Evolutionary conservation across 1,284 basidiomycete species (phyloP), one percentile per base, ranked within the genome.

Genomic region (Ustilago vetiveriae): DNA sequence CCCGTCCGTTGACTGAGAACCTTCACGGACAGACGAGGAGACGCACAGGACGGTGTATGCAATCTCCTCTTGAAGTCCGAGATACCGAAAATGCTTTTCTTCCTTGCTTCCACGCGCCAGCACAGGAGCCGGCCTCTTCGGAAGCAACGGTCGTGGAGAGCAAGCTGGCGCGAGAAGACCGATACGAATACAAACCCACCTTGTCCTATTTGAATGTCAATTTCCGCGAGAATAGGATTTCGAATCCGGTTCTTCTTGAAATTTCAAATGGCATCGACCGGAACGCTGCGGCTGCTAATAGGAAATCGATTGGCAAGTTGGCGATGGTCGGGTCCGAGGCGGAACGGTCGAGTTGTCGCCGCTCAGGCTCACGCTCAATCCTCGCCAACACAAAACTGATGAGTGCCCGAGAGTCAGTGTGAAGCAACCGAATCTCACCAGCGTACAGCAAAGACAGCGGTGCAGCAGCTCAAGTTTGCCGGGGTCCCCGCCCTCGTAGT

Each of bases 111-210:
- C 26, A 48, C 30, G 30, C 42, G 42, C 42, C 21, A 22, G 30
- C 21, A 9, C n/a, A 33, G 30, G 17, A 27, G 35, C 45, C 46
- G 36, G 27, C 22, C 11, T 29, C 24, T 48, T 48, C 46, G 37
- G 46, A 39, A 38, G 46, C 46, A 38, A 48, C 46, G 46, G 46
- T 48, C 46, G 27, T 32, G 17, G 8, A 16, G n/a, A 16, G 17
- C 23, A 21, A 22, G 26, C 40, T 17, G 21, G 21, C 21, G 32
- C 43, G 26, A 48, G 27, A 48, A 50, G 32, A 41, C 52, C 44
- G 43, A 35, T 21, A 30, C n/a, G 51, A 47, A 38, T 56, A 37
- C 39, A 47, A 42, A n/a, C n/a, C n/a, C n/a, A n/a, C n/a, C n/a
- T n/a, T n/a, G n/a, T n/a, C n/a, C n/a, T n/a, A n/a, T n/a, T n/a